These are phyloP conservation scores for Fusarium nodosum DNA, from an alignment of 2,329 filamentous ascomycete species.

Conservation along the genomic window DNA sequence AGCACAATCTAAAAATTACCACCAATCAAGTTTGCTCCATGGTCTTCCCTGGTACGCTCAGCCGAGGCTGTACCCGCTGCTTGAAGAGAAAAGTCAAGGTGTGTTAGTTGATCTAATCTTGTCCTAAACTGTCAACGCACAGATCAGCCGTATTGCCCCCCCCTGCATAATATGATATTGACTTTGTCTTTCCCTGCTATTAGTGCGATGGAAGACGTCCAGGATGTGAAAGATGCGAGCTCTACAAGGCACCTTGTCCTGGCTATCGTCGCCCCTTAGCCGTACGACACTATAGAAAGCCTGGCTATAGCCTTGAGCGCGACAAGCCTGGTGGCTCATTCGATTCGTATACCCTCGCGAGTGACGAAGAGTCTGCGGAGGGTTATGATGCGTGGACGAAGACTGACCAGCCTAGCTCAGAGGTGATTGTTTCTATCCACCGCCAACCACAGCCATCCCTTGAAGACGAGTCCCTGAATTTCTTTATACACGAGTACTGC, in stretches of 20 bases:
- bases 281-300: constrained; percentile 25
- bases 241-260: constrained; percentile 28
- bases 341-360: too few species aligned
- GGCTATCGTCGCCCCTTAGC: constrained; percentile 29
- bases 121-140: not conserved
- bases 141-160: not conserved
- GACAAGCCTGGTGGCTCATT: not conserved
- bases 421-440: not conserved
- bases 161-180: not conserved
- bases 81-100: constrained; percentile 33
- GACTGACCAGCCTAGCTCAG: not conserved
- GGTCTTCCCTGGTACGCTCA: constrained; percentile 31
- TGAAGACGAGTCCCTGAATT: constrained; percentile 28
- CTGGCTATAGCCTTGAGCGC: constrained; percentile 15
- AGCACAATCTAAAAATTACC: not conserved
- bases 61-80: constrained; percentile 29
- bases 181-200: not conserved
- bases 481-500: constrained; percentile 31
- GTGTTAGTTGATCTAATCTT: not conserved
- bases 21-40: constrained; percentile 3
- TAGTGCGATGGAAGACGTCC: constrained; percentile 35
- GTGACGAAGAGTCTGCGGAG: too few species aligned
- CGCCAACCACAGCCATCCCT: constrained; percentile 30
- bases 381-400: too few species aligned
- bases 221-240: constrained; percentile 30